A percentile compares a stretch with the other conserved stretches of the same genome.
phyloP scores from a whole-genome alignment of 495 filamentous ascomycete species.

The Cercophora samala region DNA sequence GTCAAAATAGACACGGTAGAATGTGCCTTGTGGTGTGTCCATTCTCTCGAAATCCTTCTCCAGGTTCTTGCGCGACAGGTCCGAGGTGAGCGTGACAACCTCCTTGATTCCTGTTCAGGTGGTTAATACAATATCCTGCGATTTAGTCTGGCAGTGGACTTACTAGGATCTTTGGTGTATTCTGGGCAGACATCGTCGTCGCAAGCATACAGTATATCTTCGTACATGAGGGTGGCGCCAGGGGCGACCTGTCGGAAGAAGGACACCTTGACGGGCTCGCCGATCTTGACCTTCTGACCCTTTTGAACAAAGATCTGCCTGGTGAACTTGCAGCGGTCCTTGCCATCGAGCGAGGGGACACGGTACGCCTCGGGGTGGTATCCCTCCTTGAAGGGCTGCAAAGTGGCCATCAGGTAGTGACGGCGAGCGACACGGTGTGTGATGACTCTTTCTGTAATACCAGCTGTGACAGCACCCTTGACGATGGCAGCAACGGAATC shows the following conservation, averaged over 20 bases:
- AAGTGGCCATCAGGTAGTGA: conserved; percentile 98
- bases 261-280: conserved; percentile 96
- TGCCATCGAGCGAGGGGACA: conserved; percentile 92
- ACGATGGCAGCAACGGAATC: conserved; percentile 75
- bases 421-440: conserved; percentile 97
- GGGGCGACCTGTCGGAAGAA: conserved; percentile 98
- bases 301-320: conserved; percentile 98
- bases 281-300: conserved; percentile 97
- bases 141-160: conserved; percentile 45
- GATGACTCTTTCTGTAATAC: conserved; percentile 94
- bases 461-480: conserved; percentile 75
- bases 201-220: conserved; percentile 97
- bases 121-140: conserved; percentile 24
- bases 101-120: conserved; percentile 83
- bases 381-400: conserved; percentile 98
- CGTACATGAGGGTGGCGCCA: conserved; percentile 97
- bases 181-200: conserved; percentile 98
- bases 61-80: conserved; percentile 94
- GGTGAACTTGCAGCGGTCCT: conserved; percentile 98
- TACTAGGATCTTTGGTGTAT: conserved; percentile 98
- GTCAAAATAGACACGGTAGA: conserved; percentile 82
- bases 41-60: conserved; percentile 99
- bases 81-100: conserved; percentile 94
- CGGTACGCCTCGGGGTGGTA: conserved; percentile 98
- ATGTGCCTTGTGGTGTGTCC: conserved; percentile 97